Evolutionary conservation across 495 filamentous ascomycete genomes (phyloP), one percentile per base, ranked within the genome.

Genomic region (Daldinia grandis): DNA sequence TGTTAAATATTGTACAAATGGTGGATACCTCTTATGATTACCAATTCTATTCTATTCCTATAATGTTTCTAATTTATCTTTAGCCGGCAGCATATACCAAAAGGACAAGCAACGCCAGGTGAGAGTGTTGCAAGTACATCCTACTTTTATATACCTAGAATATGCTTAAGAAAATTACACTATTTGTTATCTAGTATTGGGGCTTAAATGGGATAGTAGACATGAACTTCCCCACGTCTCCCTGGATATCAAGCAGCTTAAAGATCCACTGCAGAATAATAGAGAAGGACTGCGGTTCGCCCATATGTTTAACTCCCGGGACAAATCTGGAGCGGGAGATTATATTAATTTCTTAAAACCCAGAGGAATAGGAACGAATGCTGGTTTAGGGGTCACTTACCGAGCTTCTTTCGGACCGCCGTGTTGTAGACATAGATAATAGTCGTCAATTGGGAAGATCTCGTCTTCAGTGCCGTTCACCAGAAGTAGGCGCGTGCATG

Each of bases 361-460:
- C 8, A 7, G n/a, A 25, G 60, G 7, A 47, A 49, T 27, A 35
- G 37, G 24, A 12, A 19, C 2, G 35, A 40, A 17, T 42, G 33
- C 15, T 30, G 4, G 2, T 17, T 38, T 7, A 54, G 12, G n/a
- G 2, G 31, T 3, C 12, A 69, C 67, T 57, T 55, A 81, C 77
- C 88, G 79, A 47, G 81, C 87, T 76, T 91, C 87, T 80, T 92
- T 93, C 10, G 86, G 84, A 44, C 79, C 78, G 1, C 89, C 89
- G 63, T 90, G 84, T 65, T 87, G 84, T 57, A 91, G 76, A 9
- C 84, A 83, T 51, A 87, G 76, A 58, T 83, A 84, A 61, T 81
- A 87, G 73, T 93, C 90, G 69, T 92, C 90, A 51, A 93, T 88
- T 0, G 91, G 91, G 68, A 91, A 89, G 17, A 92, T 85, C 57